Evolutionary conservation across 148 eudicot genomes (phyloP).

Genomic region (Fagopyrum homotropicum): DNA sequence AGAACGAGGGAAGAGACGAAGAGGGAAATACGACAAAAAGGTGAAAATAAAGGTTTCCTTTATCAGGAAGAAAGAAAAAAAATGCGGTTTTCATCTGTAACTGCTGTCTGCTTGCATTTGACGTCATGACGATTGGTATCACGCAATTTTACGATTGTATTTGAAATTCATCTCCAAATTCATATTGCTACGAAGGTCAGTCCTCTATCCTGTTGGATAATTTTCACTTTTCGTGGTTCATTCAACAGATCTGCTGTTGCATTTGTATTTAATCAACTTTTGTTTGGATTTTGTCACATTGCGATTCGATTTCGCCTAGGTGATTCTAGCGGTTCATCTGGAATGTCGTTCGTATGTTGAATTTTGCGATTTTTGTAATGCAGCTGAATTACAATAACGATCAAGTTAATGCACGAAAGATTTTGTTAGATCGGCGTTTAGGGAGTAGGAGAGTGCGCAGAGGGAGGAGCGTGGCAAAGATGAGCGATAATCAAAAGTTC

Average conservation of each 20-base stretch:
- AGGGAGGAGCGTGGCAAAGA: slow-evolving; percentile 10
- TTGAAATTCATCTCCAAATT: slow-evolving; percentile 1
- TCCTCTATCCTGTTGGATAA: background rate
- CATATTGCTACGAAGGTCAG: background rate
- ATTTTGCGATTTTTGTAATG: background rate
- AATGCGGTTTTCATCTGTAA: background rate
- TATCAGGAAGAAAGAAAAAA: background rate
- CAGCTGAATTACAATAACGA: background rate
- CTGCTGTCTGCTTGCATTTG: background rate
- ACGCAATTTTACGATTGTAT: background rate
- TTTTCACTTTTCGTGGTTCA: background rate
- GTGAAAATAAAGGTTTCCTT: background rate
- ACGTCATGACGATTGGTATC: background rate
- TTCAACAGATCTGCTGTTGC: background rate
- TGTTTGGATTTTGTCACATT: background rate
- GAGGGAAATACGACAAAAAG: background rate
- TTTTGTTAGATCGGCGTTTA: slow-evolving; percentile 1
- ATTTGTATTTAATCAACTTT: background rate
- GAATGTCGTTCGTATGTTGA: background rate
- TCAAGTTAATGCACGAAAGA: background rate
- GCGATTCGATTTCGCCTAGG: background rate
- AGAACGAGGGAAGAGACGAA: background rate
- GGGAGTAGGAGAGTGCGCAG: slow-evolving; percentile 2
- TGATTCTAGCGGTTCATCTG: background rate
- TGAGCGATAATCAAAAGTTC: slow-evolving; percentile 29